Conservation (phyloP, 192 early-diverging fungal species). For the Linnemannia elongata region DNA sequence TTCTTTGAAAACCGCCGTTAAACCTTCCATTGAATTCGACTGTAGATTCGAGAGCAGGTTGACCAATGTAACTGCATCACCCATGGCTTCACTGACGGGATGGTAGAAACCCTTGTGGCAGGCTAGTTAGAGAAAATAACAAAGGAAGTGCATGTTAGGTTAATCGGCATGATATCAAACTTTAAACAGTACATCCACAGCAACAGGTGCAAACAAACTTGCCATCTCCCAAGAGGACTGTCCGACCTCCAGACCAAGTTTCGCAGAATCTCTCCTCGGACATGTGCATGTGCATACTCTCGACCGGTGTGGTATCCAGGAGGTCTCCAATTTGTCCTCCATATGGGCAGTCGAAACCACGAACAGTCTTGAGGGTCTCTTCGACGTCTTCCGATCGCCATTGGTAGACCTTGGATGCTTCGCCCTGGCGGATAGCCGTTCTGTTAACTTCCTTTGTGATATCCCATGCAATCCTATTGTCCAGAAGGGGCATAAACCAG, state of each 20-base stretch:
- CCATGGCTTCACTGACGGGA: constrained; percentile 49
- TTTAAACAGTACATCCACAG: background rate
- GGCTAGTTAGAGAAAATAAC: background rate
- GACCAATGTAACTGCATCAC: constrained; percentile 44
- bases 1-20: constrained; percentile 28
- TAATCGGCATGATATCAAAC: background rate
- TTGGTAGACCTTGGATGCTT: constrained; percentile 33
- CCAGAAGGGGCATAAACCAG: constrained; percentile 49
- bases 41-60: constrained; percentile 28
- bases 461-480: constrained; percentile 53
- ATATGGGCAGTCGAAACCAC: constrained; percentile 41
- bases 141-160: background rate
- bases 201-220: background rate
- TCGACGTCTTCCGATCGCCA: constrained; percentile 47
- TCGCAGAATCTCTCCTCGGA: constrained; percentile 48
- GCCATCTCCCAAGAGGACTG: constrained; percentile 52
- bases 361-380: constrained; percentile 29
- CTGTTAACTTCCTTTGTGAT: constrained; percentile 34
- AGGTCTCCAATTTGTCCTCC: constrained; percentile 44
- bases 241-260: constrained; percentile 50
- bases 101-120: constrained; percentile 40
- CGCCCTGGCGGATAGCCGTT: constrained; percentile 45
- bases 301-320: constrained; percentile 28
- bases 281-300: constrained; percentile 49
- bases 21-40: constrained; percentile 16